Evolutionary conservation across 2,329 filamentous ascomycete genomes (phyloP).

Genomic region (Alternaria hordeiaustralica): DNA sequence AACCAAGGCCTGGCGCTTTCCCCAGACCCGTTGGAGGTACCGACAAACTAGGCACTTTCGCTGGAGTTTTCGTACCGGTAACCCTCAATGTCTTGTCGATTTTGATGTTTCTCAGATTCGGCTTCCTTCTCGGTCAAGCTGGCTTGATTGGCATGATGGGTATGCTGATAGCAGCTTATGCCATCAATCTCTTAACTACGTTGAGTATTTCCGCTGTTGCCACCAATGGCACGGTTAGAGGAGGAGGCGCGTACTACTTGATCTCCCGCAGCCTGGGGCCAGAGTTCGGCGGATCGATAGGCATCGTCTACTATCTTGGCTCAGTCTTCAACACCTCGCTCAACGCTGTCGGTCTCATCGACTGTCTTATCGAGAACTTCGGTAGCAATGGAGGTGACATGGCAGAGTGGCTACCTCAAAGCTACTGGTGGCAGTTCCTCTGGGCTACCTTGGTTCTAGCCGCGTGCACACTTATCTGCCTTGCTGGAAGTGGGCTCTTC

Average conservation of each 20-base stretch:
- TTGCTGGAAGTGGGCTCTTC: constrained; percentile 81
- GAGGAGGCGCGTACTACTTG: constrained; percentile 86
- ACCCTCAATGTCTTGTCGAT: constrained; percentile 88
- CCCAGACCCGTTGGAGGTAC: constrained; percentile 50
- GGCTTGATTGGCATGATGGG: constrained; percentile 82
- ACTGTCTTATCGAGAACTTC: constrained; percentile 80
- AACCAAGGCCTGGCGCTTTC: constrained; percentile 46
- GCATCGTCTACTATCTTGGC: constrained; percentile 89
- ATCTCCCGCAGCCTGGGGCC: constrained; percentile 86
- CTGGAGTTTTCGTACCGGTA: constrained; percentile 78
- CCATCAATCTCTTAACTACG: constrained; percentile 82
- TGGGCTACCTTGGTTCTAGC: constrained; percentile 75
- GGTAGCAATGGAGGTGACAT: constrained; percentile 64
- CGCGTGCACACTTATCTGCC: constrained; percentile 75
- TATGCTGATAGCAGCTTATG: constrained; percentile 76
- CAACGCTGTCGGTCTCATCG: constrained; percentile 85
- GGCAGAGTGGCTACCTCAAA: constrained; percentile 68
- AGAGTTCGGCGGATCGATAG: constrained; percentile 88
- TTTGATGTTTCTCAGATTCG: constrained; percentile 90
- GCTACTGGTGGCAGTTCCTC: constrained; percentile 78
- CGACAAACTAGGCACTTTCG: constrained; percentile 74
- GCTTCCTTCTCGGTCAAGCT: constrained; percentile 80
- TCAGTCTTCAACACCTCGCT: constrained; percentile 81
- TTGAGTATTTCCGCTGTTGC: constrained; percentile 88
- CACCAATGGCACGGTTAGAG: constrained; percentile 86